Evolutionary conservation across 768 basidiomycete species (phyloP).

Genomic region (Lactarius tabidus): DNA sequence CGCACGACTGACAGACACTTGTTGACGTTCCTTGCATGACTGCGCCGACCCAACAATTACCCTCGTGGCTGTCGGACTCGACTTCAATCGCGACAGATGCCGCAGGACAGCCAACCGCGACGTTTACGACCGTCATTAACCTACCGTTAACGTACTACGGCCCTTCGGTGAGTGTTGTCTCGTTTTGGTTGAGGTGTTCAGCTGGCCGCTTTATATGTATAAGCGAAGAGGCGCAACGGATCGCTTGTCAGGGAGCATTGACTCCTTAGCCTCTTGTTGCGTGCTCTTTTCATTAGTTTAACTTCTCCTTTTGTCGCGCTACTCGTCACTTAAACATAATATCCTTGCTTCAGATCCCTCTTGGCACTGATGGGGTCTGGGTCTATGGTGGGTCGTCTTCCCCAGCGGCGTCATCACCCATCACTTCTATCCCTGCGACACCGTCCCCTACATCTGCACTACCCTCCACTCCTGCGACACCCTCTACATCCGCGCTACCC

Average conservation of each 20-base stretch:
- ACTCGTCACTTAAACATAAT: constrained; percentile 6
- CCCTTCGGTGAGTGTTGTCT: constrained; percentile 59
- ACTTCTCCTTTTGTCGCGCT: neutral
- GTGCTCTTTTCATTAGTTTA: neutral
- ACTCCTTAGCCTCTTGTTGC: neutral
- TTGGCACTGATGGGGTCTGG: constrained; percentile 58
- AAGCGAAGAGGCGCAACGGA: neutral
- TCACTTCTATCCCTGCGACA: constrained; percentile 28
- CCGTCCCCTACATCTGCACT: constrained; percentile 33
- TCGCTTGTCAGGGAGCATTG: neutral
- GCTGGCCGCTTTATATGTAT: too few species aligned
- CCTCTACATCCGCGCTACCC: constrained; percentile 8
- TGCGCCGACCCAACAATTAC: constrained; percentile 60
- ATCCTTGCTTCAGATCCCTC: constrained; percentile 56
- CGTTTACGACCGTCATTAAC: constrained; percentile 54
- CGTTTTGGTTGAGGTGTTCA: too few species aligned
- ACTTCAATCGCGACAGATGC: constrained; percentile 50
- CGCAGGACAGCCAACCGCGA: constrained; percentile 51
- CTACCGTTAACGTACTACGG: constrained; percentile 80
- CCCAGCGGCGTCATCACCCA: constrained; percentile 39
- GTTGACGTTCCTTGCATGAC: constrained; percentile 39
- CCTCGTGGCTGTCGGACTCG: constrained; percentile 68
- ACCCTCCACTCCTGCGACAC: constrained; percentile 21
- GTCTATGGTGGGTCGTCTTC: constrained; percentile 71
- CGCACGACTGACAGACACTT: constrained; percentile 10